Evolutionary conservation across 768 basidiomycete species (phyloP), one percentile per base, ranked within the genome.

Genomic region (Polyporus arcularius): DNA sequence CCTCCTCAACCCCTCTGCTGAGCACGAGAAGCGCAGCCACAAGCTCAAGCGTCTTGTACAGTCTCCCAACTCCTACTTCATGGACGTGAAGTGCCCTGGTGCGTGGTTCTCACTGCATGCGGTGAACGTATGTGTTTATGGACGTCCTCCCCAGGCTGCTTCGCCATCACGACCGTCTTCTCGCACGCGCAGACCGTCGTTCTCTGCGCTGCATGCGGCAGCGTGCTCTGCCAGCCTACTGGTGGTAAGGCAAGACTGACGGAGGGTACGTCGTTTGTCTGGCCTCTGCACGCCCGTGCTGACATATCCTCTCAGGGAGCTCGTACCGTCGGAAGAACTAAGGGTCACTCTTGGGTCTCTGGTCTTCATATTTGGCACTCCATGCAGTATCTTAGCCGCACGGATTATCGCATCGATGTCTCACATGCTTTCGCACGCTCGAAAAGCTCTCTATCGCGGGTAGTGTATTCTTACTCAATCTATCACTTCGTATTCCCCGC

Each of bases 51-150:
- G 95, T 76, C 89, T 98, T 70, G 97, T 99, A 69, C 97, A 98
- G 80, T 89, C 89, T 55, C 97, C 97, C 66, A 94, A 98, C 80
- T 98, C 96, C 39, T 98, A 93, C 81, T 98, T 98, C 81, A 98
- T 99, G 97, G 97, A 99, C 72, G 96, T 98, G 71, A 99, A 98
- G 79, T 98, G 96, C 80, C 89, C 96, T 70, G 95, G 93, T 94
- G 63, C 61, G 88, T 79, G 18, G 28, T 11, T 10, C 0, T 28
- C 4, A 9, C 15, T 46, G 60, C 7, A 48, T 58, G 53, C 56
- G 56, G 62, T 67, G 66, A 57, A 53, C 62, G 30, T 50, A 50
- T 63, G 60, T 56, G 18, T 41, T 61, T 30, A 60, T 51, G 55
- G 9, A 3, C 31, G 4, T 52, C 5, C 0, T 38, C 31, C 1